phyloP scores from a whole-genome alignment of 2,329 filamentous ascomycete species.

The Rachicladosporium sp. region DNA sequence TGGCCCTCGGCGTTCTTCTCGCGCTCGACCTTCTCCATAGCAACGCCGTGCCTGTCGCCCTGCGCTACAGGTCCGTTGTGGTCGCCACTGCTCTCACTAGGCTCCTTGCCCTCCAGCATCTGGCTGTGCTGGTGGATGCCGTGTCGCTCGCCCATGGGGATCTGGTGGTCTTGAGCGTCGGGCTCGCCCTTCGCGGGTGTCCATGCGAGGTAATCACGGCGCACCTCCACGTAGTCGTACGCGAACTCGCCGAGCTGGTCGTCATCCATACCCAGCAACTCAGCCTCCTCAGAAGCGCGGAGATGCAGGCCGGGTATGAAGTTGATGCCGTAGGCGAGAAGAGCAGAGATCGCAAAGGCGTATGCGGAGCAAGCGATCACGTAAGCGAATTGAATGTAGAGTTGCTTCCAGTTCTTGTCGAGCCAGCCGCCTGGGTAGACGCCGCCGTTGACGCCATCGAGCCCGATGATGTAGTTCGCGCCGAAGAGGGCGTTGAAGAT shows the following conservation, averaged over 20 bases:
- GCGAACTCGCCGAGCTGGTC: constrained; percentile 84
- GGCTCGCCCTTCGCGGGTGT: constrained; percentile 61
- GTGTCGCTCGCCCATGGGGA: constrained; percentile 55
- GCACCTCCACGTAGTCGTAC: constrained; percentile 82
- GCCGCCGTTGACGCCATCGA: constrained; percentile 61
- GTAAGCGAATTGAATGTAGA: constrained; percentile 73
- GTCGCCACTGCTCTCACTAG: constrained; percentile 29
- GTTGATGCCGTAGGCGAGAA: constrained; percentile 65
- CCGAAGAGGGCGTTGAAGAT: constrained; percentile 64
- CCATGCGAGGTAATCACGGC: constrained; percentile 80
- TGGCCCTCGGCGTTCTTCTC: constrained; percentile 5
- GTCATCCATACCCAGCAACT: constrained; percentile 79
- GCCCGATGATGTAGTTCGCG: constrained; percentile 56
- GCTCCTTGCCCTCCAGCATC: constrained; percentile 47
- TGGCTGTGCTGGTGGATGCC: constrained; percentile 49
- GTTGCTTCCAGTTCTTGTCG: constrained; percentile 59
- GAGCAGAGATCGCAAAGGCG: constrained; percentile 59
- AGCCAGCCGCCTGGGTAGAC: constrained; percentile 52
- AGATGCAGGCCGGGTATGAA: constrained; percentile 65
- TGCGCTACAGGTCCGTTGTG: constrained; percentile 36
- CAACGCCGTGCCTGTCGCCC: constrained; percentile 41
- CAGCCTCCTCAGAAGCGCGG: constrained; percentile 67
- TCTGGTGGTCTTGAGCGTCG: constrained; percentile 43
- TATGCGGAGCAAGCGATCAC: constrained; percentile 55
- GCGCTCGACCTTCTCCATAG: constrained; percentile 32